Percentiles rank a stretch among this genome's conserved stretches.
phyloP scores from a whole-genome alignment of 306 rosid genomes.

The Vachellia collinsii region DNA sequence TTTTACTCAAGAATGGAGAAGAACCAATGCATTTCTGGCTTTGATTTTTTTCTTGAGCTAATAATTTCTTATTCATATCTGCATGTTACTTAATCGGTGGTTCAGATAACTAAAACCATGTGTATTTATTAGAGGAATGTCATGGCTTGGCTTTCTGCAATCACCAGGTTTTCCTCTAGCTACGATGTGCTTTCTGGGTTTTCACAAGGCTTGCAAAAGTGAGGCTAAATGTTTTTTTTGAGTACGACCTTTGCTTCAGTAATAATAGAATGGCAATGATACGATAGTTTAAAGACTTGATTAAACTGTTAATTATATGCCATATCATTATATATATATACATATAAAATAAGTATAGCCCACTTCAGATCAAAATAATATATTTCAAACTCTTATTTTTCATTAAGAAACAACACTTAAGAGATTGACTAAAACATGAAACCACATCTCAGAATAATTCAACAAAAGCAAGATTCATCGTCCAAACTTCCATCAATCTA shows the following conservation, averaged over 20 bases:
- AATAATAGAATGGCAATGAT: not conserved
- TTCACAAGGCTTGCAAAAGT: not conserved
- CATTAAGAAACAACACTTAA: no score
- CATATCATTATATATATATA: no score
- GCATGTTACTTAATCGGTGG: slow-evolving; percentile 33
- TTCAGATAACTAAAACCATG: not conserved
- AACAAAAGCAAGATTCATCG: no score
- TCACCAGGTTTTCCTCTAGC: slow-evolving; percentile 5
- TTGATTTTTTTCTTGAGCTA: slow-evolving; percentile 30
- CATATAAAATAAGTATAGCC: no score
- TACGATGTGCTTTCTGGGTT: not conserved
- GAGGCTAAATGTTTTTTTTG: not conserved
- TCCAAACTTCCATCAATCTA: not conserved
- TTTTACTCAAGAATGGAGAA: not conserved
- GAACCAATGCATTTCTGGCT: slow-evolving; percentile 6
- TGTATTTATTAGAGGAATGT: not conserved
- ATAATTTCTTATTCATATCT: slow-evolving; percentile 29
- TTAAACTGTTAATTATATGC: not conserved
- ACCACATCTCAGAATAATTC: no score
- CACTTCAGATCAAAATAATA: no score
- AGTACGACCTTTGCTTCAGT: not conserved
- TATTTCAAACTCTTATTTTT: no score
- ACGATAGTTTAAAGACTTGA: not conserved
- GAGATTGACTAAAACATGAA: no score
- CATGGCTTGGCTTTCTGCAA: not conserved